A percentile compares a stretch with the other conserved stretches of the same genome.
phyloP scores from a whole-genome alignment of 163 green algal genomes.

The Prototheca cutis region DNA sequence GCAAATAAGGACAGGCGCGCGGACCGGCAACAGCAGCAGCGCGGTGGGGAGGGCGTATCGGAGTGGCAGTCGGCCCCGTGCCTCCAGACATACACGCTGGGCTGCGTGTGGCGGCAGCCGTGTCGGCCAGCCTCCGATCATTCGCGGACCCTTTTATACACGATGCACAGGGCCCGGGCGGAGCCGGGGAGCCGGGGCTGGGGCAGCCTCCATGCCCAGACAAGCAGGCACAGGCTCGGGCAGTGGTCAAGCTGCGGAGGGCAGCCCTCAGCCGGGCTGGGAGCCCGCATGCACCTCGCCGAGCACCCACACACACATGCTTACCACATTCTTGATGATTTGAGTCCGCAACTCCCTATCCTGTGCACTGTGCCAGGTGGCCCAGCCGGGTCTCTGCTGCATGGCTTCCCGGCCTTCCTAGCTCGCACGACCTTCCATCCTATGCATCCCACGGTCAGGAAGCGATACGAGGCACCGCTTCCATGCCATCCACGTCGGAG shows the following conservation, averaged over 20 bases:
- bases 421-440: background rate
- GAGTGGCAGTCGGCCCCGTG: background rate
- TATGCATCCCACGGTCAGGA: background rate
- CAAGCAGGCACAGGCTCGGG: background rate
- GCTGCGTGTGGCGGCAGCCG: background rate
- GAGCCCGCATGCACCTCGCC: background rate
- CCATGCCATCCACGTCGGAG: background rate
- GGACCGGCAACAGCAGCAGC: background rate
- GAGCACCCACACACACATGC: no score
- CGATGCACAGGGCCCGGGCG: background rate
- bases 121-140: no score
- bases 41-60: background rate
- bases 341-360: constrained; percentile 3
- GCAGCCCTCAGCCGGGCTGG: background rate
- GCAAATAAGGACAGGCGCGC: background rate
- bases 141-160: no score
- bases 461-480: background rate
- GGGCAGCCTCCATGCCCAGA: background rate
- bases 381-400: background rate
- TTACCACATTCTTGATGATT: background rate
- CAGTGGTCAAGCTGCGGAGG: background rate
- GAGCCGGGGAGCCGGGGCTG: background rate
- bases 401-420: background rate
- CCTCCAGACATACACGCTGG: background rate
- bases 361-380: constrained; percentile 1